Base-by-base conservation (phyloP, 805 yeast species). In the Saturnispora gosingensis region DNA sequence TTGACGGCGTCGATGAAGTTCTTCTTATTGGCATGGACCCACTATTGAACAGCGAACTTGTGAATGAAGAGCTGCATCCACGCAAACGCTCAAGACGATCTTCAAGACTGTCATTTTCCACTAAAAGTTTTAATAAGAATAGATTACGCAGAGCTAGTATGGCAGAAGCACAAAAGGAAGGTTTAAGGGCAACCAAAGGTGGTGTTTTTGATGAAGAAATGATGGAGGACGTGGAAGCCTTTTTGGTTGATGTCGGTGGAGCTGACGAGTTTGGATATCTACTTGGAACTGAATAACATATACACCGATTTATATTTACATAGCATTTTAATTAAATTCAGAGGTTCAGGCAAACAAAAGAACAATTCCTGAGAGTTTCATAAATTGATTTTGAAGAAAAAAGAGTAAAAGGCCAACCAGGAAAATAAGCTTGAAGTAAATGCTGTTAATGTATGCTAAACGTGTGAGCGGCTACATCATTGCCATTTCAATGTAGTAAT, bases 141-240 rank as follows among this genome's bases (percentile, higher is more conserved):
- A 66, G 70, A 62, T 65, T 80, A 59, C 75, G 89, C 63, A 72
- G 86, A 58, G 83, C 83, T 46, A 81, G 87, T 53, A 75, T 80
- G 49, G 84, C 74, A 2, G 93, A 85, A 59, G 90, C 93, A 4
- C 83, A 82, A 8, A 77, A 81, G 9, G 91, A 85, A 62, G 90
- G 90, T 10, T 70, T 81, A 58, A 71, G 91, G 56, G 81, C 83
- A 18, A 86, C 95, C 0, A 84, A 79, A 59, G 78, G 80, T 55
- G 95, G 95, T 5, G 67, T 86, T 51, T 85, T 85, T 64, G 83
- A 85, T 61, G 93, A 85, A 63, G 79, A 78, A 53, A 82, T 88
- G 3, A 65, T 86, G 59, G 81, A 81, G 9, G 87, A 83, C 60
- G 87, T 86, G 40, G 93, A 86, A 61, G 87, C 85, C 57, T 72